These are phyloP conservation scores for Megacollybia marginata DNA, from an alignment of 768 basidiomycete species.

Conservation along the genomic window DNA sequence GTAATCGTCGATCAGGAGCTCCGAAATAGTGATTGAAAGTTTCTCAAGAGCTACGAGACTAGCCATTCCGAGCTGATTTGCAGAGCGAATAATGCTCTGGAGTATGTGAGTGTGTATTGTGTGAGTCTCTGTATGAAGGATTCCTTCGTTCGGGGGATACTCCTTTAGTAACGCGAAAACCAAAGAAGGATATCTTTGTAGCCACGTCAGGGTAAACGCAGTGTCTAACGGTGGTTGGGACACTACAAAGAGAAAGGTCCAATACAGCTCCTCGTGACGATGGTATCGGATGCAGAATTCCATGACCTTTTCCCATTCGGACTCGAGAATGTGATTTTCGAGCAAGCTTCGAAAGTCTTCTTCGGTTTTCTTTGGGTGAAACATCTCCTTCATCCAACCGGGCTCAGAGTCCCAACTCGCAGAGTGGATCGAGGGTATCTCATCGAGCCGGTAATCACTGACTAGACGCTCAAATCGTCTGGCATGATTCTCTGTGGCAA, in stretches of 20 bases:
- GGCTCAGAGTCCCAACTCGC: conserved; percentile 26
- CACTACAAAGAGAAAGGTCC: conserved; percentile 38
- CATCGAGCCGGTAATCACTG: conserved; percentile 32
- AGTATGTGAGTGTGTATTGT: conserved; percentile 28
- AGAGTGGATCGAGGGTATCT: too few relatives aligned
- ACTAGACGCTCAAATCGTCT: conserved; percentile 38
- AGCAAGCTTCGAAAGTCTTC: neutral
- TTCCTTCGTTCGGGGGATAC: conserved; percentile 30
- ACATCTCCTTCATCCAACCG: conserved; percentile 21
- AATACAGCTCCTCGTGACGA: conserved; percentile 47
- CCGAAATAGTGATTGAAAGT: conserved; percentile 34
- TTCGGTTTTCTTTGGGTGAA: conserved; percentile 14
- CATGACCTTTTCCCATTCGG: conserved; percentile 22
- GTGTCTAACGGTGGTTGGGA: conserved; percentile 19
- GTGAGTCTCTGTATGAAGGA: conserved; percentile 23
- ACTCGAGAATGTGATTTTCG: neutral
- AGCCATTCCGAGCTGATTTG: conserved; percentile 47
- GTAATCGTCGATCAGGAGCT: conserved; percentile 34
- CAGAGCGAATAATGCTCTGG: conserved; percentile 43
- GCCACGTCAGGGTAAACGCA: conserved; percentile 27
- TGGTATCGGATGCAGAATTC: conserved; percentile 39
- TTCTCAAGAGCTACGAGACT: conserved; percentile 55
- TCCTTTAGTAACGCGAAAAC: conserved; percentile 44
- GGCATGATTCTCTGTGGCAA: conserved; percentile 40
- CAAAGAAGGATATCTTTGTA: conserved; percentile 46